phyloP scores from a whole-genome alignment of 768 basidiomycete species.

The Termitomyces sp. region DNA sequence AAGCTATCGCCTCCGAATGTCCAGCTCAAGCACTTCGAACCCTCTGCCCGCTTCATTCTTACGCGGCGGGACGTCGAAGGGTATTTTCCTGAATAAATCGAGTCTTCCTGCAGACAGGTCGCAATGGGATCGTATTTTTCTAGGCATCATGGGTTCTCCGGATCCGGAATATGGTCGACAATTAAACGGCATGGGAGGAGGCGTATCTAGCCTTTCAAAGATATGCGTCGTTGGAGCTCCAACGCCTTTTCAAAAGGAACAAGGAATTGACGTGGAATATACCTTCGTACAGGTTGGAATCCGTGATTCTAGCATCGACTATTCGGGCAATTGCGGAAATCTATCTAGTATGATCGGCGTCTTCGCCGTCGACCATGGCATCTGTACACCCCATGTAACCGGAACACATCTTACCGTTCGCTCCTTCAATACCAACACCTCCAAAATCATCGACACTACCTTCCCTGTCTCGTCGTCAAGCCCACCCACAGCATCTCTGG shows the following conservation, averaged over 20 bases:
- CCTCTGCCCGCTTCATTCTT: slow-evolving; percentile 54
- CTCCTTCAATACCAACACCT: slow-evolving; percentile 70
- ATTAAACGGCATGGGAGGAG: slow-evolving; percentile 81
- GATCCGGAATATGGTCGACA: slow-evolving; percentile 66
- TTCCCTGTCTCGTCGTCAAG: slow-evolving; percentile 46
- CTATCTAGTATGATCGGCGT: slow-evolving; percentile 70
- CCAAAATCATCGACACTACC: slow-evolving; percentile 64
- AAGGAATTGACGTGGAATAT: slow-evolving; percentile 61
- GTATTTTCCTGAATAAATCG: slow-evolving; percentile 57
- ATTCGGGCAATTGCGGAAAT: slow-evolving; percentile 76
- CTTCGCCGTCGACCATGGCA: slow-evolving; percentile 65
- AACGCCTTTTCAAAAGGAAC: slow-evolving; percentile 33
- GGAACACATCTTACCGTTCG: slow-evolving; percentile 43
- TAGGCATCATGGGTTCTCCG: slow-evolving; percentile 80
- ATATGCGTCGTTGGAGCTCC: slow-evolving; percentile 61
- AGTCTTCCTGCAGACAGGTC: slow-evolving; percentile 48
- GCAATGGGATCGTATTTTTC: slow-evolving; percentile 60
- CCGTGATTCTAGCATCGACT: slow-evolving; percentile 56
- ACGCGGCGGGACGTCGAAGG: slow-evolving; percentile 77
- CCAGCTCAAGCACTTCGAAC: slow-evolving; percentile 21
- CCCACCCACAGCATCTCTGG: slow-evolving; percentile 35
- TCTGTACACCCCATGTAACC: slow-evolving; percentile 31
- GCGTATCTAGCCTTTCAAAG: slow-evolving; percentile 72
- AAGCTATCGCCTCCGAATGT: not conserved
- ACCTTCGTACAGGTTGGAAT: slow-evolving; percentile 68